Conservation (phyloP, 2,329 filamentous ascomycete species). For the Purpureocillium takamizusanense region DNA sequence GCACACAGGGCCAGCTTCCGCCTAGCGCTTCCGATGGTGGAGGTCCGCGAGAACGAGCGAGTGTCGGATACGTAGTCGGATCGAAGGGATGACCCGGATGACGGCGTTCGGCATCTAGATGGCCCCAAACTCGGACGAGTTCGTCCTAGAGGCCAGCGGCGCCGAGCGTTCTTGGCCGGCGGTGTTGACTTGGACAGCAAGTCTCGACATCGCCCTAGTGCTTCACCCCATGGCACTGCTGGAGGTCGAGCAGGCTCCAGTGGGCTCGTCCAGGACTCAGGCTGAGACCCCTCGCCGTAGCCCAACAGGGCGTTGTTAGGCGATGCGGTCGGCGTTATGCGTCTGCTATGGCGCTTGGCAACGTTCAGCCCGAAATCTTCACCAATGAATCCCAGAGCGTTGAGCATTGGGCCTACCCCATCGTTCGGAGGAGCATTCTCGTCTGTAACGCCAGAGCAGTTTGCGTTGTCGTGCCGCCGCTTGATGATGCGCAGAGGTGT, state of each 20-base stretch:
- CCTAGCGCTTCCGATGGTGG: neutral
- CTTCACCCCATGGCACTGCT: slow-evolving; percentile 7
- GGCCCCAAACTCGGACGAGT: neutral
- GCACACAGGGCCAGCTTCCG: no score
- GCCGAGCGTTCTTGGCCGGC: neutral
- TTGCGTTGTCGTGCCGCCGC: slow-evolving; percentile 7
- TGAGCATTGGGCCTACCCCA: neutral
- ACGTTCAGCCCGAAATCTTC: slow-evolving; percentile 5
- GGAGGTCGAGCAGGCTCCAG: slow-evolving; percentile 4
- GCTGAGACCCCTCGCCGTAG: neutral
- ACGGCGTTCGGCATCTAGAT: neutral
- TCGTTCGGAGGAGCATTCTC: neutral
- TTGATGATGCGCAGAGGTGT: slow-evolving; percentile 44
- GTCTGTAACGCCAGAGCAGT: neutral
- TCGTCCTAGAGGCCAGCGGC: neutral
- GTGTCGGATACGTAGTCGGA: neutral
- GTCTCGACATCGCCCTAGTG: slow-evolving; percentile 7
- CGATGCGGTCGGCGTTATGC: neutral
- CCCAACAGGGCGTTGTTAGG: neutral
- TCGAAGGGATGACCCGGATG: neutral
- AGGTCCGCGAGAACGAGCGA: neutral
- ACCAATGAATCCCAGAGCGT: slow-evolving; percentile 1
- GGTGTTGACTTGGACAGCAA: slow-evolving; percentile 4
- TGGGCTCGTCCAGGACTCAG: slow-evolving; percentile 5
- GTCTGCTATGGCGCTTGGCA: slow-evolving; percentile 5